phyloP scores from a whole-genome alignment of 2,329 filamentous ascomycete species.

The Hortaea werneckii region DNA sequence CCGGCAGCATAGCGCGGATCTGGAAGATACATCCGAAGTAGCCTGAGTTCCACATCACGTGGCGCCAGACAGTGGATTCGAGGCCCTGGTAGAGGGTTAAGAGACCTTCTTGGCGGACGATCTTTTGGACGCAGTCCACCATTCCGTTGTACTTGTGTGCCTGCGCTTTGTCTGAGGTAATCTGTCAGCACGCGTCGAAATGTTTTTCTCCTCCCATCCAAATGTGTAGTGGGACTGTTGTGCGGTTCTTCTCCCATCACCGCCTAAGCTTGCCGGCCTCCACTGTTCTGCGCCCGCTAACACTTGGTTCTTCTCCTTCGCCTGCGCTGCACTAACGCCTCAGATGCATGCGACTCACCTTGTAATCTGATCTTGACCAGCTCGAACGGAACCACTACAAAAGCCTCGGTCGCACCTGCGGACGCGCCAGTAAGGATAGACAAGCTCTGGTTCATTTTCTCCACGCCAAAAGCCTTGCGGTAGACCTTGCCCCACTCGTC shows the following conservation, averaged over 20 bases:
- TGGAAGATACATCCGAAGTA: conserved; percentile 99
- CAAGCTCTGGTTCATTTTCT: conserved; percentile 83
- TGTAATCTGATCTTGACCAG: conserved; percentile 97
- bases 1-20: conserved; percentile 73
- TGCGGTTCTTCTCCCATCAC: not conserved
- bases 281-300: no score
- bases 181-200: not conserved
- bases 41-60: conserved; percentile 86
- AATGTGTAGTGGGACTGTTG: not conserved
- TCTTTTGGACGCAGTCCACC: conserved; percentile 71
- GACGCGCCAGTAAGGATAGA: conserved; percentile 90
- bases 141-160: conserved; percentile 79
- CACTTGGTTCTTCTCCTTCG: no score
- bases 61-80: conserved; percentile 93
- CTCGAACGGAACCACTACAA: conserved; percentile 97
- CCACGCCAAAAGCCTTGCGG: conserved; percentile 70
- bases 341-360: conserved; percentile 13
- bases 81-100: conserved; percentile 93
- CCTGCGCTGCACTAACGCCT: no score
- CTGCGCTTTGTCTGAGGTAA: conserved; percentile 63
- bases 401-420: conserved; percentile 88
- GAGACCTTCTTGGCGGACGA: conserved; percentile 69
- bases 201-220: not conserved
- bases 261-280: no score
- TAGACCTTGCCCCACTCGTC: conserved; percentile 97